phyloP scores from a whole-genome alignment of 1,284 basidiomycete genomes.

The Ceratobasidium sp. region DNA sequence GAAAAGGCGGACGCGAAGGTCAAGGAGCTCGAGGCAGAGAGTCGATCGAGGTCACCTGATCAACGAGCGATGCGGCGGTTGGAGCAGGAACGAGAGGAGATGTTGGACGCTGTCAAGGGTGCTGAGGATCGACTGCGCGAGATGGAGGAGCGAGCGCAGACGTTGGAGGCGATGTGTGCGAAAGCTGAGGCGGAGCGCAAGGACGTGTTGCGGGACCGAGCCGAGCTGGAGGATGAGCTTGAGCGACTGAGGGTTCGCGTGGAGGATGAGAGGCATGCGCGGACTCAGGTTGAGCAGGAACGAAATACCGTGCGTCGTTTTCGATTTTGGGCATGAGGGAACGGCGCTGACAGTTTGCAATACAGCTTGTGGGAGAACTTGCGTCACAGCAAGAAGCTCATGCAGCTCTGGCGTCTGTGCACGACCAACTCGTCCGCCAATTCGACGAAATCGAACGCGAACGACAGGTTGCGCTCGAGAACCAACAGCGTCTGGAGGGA shows the following conservation, averaged over 20 bases:
- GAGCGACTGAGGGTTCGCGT: slow-evolving; percentile 19
- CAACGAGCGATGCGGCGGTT: not conserved
- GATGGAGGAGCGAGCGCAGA: slow-evolving; percentile 9
- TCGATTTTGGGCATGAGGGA: not conserved
- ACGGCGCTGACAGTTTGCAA: not conserved
- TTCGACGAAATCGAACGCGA: slow-evolving; percentile 19
- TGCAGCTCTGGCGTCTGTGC: not conserved
- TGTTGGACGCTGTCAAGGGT: slow-evolving; percentile 2
- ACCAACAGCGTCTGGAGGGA: slow-evolving; percentile 25
- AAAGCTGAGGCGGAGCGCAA: slow-evolving; percentile 11
- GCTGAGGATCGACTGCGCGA: slow-evolving; percentile 15
- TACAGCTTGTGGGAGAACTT: slow-evolving; percentile 16
- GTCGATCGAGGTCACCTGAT: not conserved
- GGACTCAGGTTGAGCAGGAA: slow-evolving; percentile 23
- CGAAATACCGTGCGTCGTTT: slow-evolving; percentile 9
- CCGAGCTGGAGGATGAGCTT: slow-evolving; percentile 33
- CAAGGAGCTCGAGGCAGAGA: not conserved
- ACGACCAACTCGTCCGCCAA: slow-evolving; percentile 1
- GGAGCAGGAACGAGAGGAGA: slow-evolving; percentile 8
- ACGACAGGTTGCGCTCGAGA: slow-evolving; percentile 15
- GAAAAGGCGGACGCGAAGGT: not conserved
- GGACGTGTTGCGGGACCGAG: slow-evolving; percentile 19
- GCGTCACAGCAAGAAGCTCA: slow-evolving; percentile 15
- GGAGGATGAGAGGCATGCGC: slow-evolving; percentile 23
- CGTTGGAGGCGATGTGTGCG: slow-evolving; percentile 14